phyloP scores from a whole-genome alignment of 495 filamentous ascomycete species.

The Hypomontagnella monticulosa region DNA sequence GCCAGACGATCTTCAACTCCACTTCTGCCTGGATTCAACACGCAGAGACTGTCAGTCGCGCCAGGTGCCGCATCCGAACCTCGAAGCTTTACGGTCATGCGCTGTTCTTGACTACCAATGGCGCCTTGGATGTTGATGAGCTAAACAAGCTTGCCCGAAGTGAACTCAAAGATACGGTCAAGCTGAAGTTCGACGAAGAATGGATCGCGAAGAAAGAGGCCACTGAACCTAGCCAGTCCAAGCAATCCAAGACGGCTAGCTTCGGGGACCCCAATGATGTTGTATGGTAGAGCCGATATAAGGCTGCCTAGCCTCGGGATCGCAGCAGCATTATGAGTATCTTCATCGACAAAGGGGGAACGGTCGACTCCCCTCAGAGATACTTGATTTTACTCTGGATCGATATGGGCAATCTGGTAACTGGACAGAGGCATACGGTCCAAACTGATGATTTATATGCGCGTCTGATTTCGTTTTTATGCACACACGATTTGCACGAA shows the following conservation, averaged over 20 bases:
- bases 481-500: neutral
- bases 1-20: slow-evolving; percentile 42
- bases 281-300: no score
- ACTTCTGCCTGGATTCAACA: slow-evolving; percentile 47
- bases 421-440: no score
- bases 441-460: no score
- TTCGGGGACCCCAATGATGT: no score
- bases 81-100: slow-evolving; percentile 27
- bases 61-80: slow-evolving; percentile 37
- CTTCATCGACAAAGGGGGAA: no score
- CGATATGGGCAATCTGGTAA: no score
- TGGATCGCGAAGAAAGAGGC: slow-evolving; percentile 6
- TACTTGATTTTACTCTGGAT: no score
- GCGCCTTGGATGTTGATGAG: slow-evolving; percentile 41
- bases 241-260: neutral
- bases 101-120: slow-evolving; percentile 38
- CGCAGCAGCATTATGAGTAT: no score
- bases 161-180: slow-evolving; percentile 41
- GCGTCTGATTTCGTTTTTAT: neutral
- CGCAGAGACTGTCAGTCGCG: slow-evolving; percentile 39
- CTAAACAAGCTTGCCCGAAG: slow-evolving; percentile 18
- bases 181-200: slow-evolving; percentile 37
- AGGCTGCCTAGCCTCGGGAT: no score
- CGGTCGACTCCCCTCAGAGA: no score
- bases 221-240: neutral